A percentile compares a stretch with the other conserved stretches of the same genome.
Evolutionary conservation across 2,329 filamentous ascomycete genomes (phyloP).

Genomic region (Podosphaera leucotricha): DNA sequence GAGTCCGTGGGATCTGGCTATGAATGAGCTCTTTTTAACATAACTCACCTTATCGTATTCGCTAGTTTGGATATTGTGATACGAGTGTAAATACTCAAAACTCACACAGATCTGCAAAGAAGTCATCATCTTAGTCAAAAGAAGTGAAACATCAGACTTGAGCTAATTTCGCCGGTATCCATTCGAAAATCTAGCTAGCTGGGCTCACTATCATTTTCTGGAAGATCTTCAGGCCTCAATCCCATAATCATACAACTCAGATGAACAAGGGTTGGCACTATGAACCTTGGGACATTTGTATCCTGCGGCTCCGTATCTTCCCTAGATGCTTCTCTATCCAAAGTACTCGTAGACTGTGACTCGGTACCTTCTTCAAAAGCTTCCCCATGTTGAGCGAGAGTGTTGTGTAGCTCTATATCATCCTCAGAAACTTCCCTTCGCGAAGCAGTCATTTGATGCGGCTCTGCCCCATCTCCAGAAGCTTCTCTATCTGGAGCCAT

Average conservation of each 20-base stretch:
- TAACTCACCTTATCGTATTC: too few species aligned
- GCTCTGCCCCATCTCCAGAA: neutral
- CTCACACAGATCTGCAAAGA: too few species aligned
- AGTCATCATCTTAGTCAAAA: too few species aligned
- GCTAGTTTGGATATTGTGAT: too few species aligned
- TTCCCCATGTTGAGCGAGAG: neutral
- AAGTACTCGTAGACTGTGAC: neutral
- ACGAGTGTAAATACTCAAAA: too few species aligned
- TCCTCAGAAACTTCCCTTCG: too few species aligned
- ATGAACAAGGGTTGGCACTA: neutral
- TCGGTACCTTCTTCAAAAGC: neutral
- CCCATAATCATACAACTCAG: neutral
- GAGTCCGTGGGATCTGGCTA: too few species aligned
- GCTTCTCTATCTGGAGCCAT: slow-evolving; percentile 1
- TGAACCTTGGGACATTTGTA: neutral
- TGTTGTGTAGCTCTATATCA: too few species aligned
- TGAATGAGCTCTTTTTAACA: too few species aligned
- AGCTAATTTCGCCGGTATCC: neutral
- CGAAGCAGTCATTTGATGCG: too few species aligned
- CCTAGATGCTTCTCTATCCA: neutral
- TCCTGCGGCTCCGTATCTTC: neutral
- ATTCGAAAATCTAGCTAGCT: neutral
- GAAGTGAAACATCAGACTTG: neutral
- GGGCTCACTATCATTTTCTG: neutral
- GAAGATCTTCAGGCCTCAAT: neutral